These are phyloP conservation scores for Moricandia arvensis DNA, from an alignment of 345 rosid species.

Conservation along the genomic window DNA sequence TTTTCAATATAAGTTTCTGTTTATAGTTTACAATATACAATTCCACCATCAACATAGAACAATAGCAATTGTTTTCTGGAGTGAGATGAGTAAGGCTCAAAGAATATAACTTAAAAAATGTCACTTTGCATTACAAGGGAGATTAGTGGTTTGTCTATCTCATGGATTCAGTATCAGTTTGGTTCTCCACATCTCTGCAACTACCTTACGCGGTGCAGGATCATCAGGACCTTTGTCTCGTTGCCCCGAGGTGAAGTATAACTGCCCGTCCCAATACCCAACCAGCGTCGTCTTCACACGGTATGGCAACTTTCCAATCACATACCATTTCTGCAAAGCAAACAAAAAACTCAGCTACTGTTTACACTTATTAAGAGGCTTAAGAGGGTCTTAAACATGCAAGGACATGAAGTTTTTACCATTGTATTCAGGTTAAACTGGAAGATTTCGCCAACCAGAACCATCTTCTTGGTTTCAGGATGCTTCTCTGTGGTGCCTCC, in stretches of 20 bases:
- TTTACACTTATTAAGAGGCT: neutral
- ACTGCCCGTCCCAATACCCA: constrained; percentile 57
- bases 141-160: constrained; percentile 5
- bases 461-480: constrained; percentile 86
- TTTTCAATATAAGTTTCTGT: neutral
- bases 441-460: constrained; percentile 81
- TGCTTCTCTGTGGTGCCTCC: constrained; percentile 99
- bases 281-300: constrained; percentile 32
- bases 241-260: constrained; percentile 95
- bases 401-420: constrained; percentile 43
- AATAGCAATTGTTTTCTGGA: neutral
- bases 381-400: neutral
- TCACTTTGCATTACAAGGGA: constrained; percentile 14
- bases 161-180: constrained; percentile 58
- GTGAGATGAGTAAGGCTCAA: neutral
- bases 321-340: constrained; percentile 73
- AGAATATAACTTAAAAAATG: constrained; percentile 5
- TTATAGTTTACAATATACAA: neutral
- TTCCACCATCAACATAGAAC: neutral
- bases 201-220: constrained; percentile 81
- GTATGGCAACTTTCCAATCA: constrained; percentile 82
- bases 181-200: constrained; percentile 92
- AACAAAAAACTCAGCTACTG: neutral
- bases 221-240: constrained; percentile 85
- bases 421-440: constrained; percentile 69